Percentiles rank a stretch among this genome's conserved stretches.
Conservation (phyloP, 441 rosid species). For the Kokia cookei region DNA sequence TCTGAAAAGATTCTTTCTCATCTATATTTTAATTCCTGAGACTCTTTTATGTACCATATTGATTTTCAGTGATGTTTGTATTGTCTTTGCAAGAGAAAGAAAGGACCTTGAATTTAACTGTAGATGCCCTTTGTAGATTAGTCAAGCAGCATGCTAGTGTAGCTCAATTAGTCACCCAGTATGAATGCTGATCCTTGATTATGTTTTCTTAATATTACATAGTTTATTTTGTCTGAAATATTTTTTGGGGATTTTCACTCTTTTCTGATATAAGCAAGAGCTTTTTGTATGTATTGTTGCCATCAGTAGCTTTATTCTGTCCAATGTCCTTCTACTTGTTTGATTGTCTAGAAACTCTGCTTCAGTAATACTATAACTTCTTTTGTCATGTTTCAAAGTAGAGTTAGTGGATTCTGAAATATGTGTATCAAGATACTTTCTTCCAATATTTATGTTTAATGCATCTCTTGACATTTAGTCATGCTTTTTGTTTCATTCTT, state of each 20-base stretch:
- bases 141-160: conserved; percentile 90
- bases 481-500: background rate
- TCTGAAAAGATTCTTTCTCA: conserved; percentile 70
- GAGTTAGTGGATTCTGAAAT: background rate
- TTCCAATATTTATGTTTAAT: background rate
- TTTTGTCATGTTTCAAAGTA: background rate
- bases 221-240: background rate
- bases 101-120: conserved; percentile 83
- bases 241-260: background rate
- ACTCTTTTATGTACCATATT: background rate
- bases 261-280: background rate
- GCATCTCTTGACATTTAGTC: background rate
- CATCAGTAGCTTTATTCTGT: background rate
- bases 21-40: background rate
- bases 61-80: conserved; percentile 1
- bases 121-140: conserved; percentile 97
- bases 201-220: background rate
- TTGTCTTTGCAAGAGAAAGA: conserved; percentile 91
- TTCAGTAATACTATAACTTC: background rate
- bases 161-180: conserved; percentile 94
- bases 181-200: conserved; percentile 19
- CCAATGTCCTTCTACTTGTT: background rate
- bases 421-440: background rate
- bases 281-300: background rate
- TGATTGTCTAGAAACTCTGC: background rate